Base-by-base conservation (phyloP, 441 rosid species). In the Geranium incanum region DNA sequence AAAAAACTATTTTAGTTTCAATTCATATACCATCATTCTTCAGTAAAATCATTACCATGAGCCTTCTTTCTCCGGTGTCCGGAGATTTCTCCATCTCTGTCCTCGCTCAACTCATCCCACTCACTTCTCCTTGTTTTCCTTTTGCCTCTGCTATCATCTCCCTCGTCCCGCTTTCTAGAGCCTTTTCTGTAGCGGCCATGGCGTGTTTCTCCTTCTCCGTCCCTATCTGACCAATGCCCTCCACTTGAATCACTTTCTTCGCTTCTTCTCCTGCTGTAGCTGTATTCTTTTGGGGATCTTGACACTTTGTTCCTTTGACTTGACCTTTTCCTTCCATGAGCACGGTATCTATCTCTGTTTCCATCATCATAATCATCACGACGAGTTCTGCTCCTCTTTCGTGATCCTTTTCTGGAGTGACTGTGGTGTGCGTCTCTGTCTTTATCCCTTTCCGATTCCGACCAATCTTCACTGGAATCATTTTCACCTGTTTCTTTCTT, bases 321-420 rank as follows among this genome's bases (percentile, higher is more conserved):
- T 21, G 75, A 77, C 66, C 77, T 80, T 65, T 71, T 76, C 78
- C 73, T 77, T 37, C 66, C 69, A 48, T 59, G 70, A 76, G 68
- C 64, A 3, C 55, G 74, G 67, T 65, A 69, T 8, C 68, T 55
- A 64, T 62, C 36, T 7, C 13, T 23, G 66, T 23, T 62, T 62
- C 37, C 33, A 28, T 28, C 33, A 28, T 28, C 33, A 28, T 28
- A 28, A 28, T 28, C 33, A 28, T 2, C 33, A 2, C 33, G 33
- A 28, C 33, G 1, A 28, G 2, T 28, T 28, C 33, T 28, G 33
- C 33, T 28, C 33, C 33, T 28, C 33, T 28, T 28, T 28, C 1
- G 33, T 2, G 33, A 28, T 28, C 33, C 33, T 28, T 28, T 28
- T 28, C 33, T 28, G 33, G 33, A 28, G 33, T 28, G 33, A 28